phyloP scores from a whole-genome alignment of 176 grass and related monocot genomes.

The Oryza punctata region DNA sequence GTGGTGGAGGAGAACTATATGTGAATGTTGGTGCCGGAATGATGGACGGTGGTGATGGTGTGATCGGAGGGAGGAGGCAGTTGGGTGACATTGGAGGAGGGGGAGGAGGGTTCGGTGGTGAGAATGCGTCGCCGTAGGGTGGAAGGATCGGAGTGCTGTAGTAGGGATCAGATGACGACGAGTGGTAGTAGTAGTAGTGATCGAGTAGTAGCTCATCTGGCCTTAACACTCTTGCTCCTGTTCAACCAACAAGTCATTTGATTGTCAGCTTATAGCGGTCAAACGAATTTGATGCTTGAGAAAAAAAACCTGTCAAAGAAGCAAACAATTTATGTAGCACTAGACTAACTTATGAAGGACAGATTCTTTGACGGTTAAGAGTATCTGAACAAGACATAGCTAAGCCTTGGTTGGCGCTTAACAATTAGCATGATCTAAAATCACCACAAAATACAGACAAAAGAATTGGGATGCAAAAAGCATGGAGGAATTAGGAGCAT shows the following conservation, averaged over 20 bases:
- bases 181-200: conserved; percentile 9
- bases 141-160: conserved; percentile 53
- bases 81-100: conserved; percentile 27
- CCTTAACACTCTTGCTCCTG: conserved; percentile 41
- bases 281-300: neutral
- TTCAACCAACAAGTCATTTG: neutral
- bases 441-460: neutral
- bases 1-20: conserved; percentile 44
- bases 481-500: neutral
- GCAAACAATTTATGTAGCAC: neutral
- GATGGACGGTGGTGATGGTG: conserved; percentile 13
- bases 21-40: conserved; percentile 27
- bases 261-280: neutral
- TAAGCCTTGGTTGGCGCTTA: neutral
- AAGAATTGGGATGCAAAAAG: neutral
- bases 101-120: conserved; percentile 1
- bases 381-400: neutral
- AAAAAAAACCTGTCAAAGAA: conserved; percentile 8
- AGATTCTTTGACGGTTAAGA: neutral
- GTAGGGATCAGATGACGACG: conserved; percentile 47
- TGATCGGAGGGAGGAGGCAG: conserved; percentile 49
- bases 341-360: neutral
- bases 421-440: neutral
- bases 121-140: conserved; percentile 47
- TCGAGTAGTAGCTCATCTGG: conserved; percentile 39